These are phyloP conservation scores for Fusarium tanahbumbuense DNA, from an alignment of 2,329 filamentous ascomycete species.

Conservation along the genomic window DNA sequence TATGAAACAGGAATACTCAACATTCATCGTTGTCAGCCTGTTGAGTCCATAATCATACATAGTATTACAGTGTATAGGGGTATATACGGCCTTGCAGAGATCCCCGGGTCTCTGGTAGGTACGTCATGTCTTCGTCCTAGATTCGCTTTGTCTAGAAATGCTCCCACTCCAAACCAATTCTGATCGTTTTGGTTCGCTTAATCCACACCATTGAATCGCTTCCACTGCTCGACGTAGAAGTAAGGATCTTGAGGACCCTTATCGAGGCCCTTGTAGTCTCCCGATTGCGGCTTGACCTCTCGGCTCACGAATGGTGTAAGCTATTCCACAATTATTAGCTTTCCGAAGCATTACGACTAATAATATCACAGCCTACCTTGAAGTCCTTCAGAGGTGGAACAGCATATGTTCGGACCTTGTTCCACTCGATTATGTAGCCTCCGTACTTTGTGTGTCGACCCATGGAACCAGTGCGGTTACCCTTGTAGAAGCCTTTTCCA, in stretches of 20 bases:
- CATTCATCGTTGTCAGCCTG: constrained; percentile 16
- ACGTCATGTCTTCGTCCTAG: constrained; percentile 8
- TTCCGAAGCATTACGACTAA: not conserved
- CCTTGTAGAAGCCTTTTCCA: constrained; percentile 97
- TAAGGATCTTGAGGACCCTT: constrained; percentile 70
- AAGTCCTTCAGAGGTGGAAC: constrained; percentile 79
- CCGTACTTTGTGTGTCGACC: constrained; percentile 86
- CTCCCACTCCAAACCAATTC: not conserved
- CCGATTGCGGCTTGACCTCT: constrained; percentile 64
- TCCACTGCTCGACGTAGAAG: constrained; percentile 74
- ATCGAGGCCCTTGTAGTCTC: constrained; percentile 65
- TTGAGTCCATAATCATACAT: constrained; percentile 47
- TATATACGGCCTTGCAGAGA: constrained; percentile 48
- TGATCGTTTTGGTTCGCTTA: constrained; percentile 49
- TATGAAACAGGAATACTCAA: constrained; percentile 19
- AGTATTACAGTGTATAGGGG: constrained; percentile 47
- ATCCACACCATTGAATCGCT: constrained; percentile 72
- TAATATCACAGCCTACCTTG: constrained; percentile 66
- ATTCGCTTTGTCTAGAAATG: constrained; percentile 5
- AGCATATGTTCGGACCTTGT: constrained; percentile 90
- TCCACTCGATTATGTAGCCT: constrained; percentile 84
- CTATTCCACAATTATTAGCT: constrained; percentile 57
- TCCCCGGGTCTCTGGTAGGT: constrained; percentile 25
- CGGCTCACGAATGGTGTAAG: constrained; percentile 82
- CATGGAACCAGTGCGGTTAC: constrained; percentile 88